Conservation (phyloP, 352 stramenopile species). For the Pythium oligandrum region DNA sequence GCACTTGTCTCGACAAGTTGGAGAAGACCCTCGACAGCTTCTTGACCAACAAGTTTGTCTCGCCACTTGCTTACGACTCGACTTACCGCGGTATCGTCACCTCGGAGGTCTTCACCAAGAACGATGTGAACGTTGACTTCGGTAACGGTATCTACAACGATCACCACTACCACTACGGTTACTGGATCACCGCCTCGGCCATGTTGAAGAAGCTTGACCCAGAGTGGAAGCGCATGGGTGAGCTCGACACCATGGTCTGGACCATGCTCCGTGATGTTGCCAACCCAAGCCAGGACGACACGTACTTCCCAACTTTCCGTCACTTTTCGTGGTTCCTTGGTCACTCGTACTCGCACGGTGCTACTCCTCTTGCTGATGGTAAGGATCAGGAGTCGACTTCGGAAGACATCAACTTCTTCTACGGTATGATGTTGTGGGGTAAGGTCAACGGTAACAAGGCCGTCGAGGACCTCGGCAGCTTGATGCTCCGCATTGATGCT, state of each 20-base stretch:
- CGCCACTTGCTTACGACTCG: constrained; percentile 60
- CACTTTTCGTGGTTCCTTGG: constrained; percentile 78
- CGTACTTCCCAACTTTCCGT: constrained; percentile 60
- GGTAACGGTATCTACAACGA: constrained; percentile 81
- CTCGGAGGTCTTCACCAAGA: constrained; percentile 37
- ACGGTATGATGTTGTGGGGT: constrained; percentile 77
- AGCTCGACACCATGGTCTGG: constrained; percentile 58
- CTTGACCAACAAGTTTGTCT: constrained; percentile 45
- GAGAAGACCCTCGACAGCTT: constrained; percentile 50
- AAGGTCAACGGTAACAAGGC: constrained; percentile 43
- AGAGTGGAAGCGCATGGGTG: constrained; percentile 41
- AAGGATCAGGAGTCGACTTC: constrained; percentile 77
- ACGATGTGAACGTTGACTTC: constrained; percentile 56
- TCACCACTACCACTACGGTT: constrained; percentile 81
- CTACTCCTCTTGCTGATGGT: constrained; percentile 47
- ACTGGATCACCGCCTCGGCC: constrained; percentile 58
- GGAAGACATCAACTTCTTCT: constrained; percentile 80
- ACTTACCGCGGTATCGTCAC: constrained; percentile 56
- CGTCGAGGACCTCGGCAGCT: constrained; percentile 62
- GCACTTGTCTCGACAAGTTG: constrained; percentile 52
- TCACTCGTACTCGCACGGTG: constrained; percentile 69
- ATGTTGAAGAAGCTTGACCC: constrained; percentile 64
- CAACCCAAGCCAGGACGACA: constrained; percentile 47
- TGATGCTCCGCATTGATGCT: constrained; percentile 71
- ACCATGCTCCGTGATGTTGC: constrained; percentile 68